Evolutionary conservation across 1,284 basidiomycete species (phyloP).

Genomic region (Ganoderma meredithae): DNA sequence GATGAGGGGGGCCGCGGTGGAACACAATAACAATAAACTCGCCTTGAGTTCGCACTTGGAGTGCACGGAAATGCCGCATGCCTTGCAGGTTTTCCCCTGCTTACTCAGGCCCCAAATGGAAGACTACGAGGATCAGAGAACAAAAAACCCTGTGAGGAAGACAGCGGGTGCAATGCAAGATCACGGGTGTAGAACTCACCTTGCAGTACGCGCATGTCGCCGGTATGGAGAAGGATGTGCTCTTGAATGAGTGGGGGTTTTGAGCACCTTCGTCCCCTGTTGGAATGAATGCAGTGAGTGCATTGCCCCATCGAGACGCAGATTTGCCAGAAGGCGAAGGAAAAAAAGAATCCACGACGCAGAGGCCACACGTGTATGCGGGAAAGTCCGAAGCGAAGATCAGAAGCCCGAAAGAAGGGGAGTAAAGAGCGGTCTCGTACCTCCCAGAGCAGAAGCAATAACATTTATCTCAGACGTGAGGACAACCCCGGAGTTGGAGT

Average conservation of each 20-base stretch:
- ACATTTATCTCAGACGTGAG: conserved; percentile 67
- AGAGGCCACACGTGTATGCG: conserved; percentile 4
- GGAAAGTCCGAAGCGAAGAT: background rate
- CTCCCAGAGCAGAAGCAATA: conserved; percentile 69
- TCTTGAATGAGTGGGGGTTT: conserved; percentile 81
- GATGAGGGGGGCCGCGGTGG: background rate
- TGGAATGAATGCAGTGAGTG: conserved; percentile 16
- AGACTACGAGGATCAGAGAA: conserved; percentile 48
- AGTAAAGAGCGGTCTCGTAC: conserved; percentile 46
- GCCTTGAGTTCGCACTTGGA: conserved; percentile 87
- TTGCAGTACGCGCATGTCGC: conserved; percentile 84
- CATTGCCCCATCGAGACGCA: conserved; percentile 6
- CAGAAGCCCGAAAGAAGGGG: conserved; percentile 7
- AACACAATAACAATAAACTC: conserved; percentile 15
- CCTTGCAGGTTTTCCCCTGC: conserved; percentile 83
- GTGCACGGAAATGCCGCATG: conserved; percentile 84
- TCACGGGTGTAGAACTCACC: conserved; percentile 48
- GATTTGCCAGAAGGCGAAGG: conserved; percentile 4
- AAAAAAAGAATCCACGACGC: background rate
- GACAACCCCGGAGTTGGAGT: conserved; percentile 60
- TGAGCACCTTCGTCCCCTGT: conserved; percentile 76
- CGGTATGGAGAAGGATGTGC: conserved; percentile 84
- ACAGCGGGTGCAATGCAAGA: background rate
- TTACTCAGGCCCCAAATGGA: conserved; percentile 88
- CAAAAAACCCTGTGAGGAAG: background rate